Base-by-base conservation (phyloP, 768 basidiomycete genomes). In the Lentinula aciculospora region DNA sequence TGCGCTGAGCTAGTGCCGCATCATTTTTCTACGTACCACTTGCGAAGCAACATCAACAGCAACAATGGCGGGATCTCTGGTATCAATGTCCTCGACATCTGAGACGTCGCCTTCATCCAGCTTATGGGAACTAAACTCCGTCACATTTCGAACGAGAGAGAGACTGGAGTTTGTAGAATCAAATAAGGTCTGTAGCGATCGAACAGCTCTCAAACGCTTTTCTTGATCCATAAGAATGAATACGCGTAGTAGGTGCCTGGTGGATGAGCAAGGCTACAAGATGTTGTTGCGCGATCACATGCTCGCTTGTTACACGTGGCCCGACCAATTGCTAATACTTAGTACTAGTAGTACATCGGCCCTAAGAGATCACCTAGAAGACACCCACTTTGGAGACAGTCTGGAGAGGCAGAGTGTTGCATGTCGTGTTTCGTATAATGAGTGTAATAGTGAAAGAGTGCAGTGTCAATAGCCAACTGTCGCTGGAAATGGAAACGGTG, bases 21-120 rank as follows among this genome's bases (percentile, higher is more conserved):
- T 19, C 3, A 27, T 32, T 32, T n/a, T 23, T 8, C 6, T 4
- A 66, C 85, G n/a, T 54, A 87, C 88, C 36, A 80, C 76, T 59
- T 88, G 86, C 7, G 79, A 76, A 23, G 78, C 74, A 4, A 89
- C 80, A 59, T 88, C 82, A 39, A 74, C 76, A 25, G 80, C 77
- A 10, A 86, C 76, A 6, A 85, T 71, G 0, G 74, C 77, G 2
- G 84, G 84, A 64, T 86, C 84, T 57, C 72, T 79, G 25, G 71
- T 60, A 37, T 69, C 66, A 0, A 62, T 56, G 19, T 74, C 74
- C 28, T 74, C 75, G 2, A 65, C 64, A 39, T 78, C 77, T 3
- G 66, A 62, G 15, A 62, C 65, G 25, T 76, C 74, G 29, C 77
- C 76, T 3, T 67, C 59, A 15, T 77, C 70, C 44, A 72, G 62